Conservation (phyloP, 352 stramenopile genomes). For the Pythium biforme region DNA sequence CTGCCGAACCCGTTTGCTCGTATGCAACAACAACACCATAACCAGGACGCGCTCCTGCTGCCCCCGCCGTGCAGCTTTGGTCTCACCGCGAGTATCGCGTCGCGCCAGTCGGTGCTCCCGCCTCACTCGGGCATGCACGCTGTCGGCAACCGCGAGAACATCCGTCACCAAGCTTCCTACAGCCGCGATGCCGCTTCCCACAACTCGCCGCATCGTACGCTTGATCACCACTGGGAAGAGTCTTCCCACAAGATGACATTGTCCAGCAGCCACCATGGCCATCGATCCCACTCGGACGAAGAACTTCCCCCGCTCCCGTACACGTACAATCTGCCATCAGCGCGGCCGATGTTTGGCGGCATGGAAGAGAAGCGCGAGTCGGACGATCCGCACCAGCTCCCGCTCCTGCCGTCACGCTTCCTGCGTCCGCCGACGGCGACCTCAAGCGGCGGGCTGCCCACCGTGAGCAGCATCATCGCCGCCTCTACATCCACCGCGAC, state of each 20-base stretch:
- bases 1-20: constrained; percentile 38
- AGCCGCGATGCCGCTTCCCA: neutral
- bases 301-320: constrained; percentile 23
- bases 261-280: constrained; percentile 11
- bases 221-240: constrained; percentile 3
- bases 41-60: constrained; percentile 13
- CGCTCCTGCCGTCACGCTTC: constrained; percentile 17
- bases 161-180: constrained; percentile 15
- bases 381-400: constrained; percentile 14
- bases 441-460: constrained; percentile 3
- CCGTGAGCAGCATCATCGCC: constrained; percentile 12
- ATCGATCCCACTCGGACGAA: constrained; percentile 14
- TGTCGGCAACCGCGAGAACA: constrained; percentile 15
- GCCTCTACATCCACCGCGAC: neutral
- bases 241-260: constrained; percentile 22
- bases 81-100: constrained; percentile 9
- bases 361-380: constrained; percentile 22
- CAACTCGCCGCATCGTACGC: neutral
- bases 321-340: constrained; percentile 10
- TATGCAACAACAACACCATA: constrained; percentile 9
- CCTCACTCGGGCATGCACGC: constrained; percentile 2
- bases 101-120: constrained; percentile 11
- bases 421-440: constrained; percentile 1
- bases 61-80: constrained; percentile 21
- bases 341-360: constrained; percentile 2